These are phyloP conservation scores for Quambalaria eucalypti DNA, from an alignment of 1,284 basidiomycete species.

Conservation along the genomic window DNA sequence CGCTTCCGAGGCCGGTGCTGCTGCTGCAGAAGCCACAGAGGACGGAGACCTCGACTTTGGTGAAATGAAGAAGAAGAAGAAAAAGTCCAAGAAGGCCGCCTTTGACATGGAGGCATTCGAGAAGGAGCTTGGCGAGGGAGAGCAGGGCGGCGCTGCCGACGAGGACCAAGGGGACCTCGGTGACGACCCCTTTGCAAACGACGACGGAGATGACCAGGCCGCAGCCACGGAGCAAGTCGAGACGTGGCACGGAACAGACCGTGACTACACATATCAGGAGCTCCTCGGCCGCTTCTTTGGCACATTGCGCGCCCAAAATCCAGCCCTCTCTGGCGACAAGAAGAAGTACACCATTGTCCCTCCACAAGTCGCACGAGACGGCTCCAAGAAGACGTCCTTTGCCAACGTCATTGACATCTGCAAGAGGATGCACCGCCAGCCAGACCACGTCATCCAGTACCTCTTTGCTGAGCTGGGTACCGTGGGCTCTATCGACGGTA, in stretches of 20 bases:
- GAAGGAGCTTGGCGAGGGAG: constrained; percentile 48
- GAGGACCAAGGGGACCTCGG: constrained; percentile 45
- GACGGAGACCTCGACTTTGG: constrained; percentile 49
- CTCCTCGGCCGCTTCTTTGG: constrained; percentile 87
- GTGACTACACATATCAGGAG: constrained; percentile 92
- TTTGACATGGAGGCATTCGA: constrained; percentile 48
- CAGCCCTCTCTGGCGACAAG: constrained; percentile 63
- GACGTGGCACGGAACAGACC: constrained; percentile 76
- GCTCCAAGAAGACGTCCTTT: constrained; percentile 92
- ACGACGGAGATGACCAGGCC: constrained; percentile 19
- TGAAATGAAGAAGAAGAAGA: constrained; percentile 54
- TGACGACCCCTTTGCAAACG: constrained; percentile 34
- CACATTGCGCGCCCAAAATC: constrained; percentile 85
- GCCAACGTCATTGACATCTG: constrained; percentile 96
- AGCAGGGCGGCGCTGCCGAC: constrained; percentile 59
- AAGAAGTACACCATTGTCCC: constrained; percentile 96
- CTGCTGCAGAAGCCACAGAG: constrained; percentile 21
- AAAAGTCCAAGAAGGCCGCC: constrained; percentile 44
- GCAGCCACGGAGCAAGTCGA: constrained; percentile 18
- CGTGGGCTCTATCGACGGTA: constrained; percentile 86
- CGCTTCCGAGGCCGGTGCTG: constrained; percentile 15
- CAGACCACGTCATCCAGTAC: constrained; percentile 98
- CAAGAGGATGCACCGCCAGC: constrained; percentile 94
- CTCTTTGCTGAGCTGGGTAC: constrained; percentile 98
- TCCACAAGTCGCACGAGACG: constrained; percentile 85